A percentile compares a stretch with the other conserved stretches of the same genome.
Conservation (phyloP, 2,329 filamentous ascomycete species). For the Westerdykella sp. region DNA sequence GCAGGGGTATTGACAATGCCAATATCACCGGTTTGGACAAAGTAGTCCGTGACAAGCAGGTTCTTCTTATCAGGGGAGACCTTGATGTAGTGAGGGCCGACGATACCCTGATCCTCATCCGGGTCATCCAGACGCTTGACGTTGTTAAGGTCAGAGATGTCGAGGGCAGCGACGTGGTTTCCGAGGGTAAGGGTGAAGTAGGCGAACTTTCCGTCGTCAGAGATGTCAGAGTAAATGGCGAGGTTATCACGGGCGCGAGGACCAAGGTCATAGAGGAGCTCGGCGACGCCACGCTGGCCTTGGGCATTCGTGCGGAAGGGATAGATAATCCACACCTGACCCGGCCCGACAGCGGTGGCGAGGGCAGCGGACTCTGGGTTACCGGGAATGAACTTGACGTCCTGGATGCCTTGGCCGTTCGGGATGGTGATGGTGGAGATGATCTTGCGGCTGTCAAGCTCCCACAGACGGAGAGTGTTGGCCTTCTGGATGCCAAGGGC, state of each 20-base stretch:
- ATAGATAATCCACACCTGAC: slow-evolving; percentile 61
- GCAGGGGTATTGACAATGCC: slow-evolving; percentile 55
- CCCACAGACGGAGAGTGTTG: slow-evolving; percentile 56
- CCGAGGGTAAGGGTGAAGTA: slow-evolving; percentile 57
- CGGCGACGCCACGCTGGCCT: slow-evolving; percentile 53
- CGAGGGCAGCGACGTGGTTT: slow-evolving; percentile 57
- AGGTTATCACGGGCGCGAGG: slow-evolving; percentile 50
- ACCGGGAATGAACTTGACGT: slow-evolving; percentile 60
- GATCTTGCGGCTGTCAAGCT: slow-evolving; percentile 49
- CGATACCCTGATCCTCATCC: slow-evolving; percentile 52
- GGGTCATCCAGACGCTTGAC: slow-evolving; percentile 57
- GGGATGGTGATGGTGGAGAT: slow-evolving; percentile 57
- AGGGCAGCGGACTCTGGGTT: slow-evolving; percentile 54
- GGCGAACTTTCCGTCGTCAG: slow-evolving; percentile 51
- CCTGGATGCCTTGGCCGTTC: slow-evolving; percentile 54
- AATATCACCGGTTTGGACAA: slow-evolving; percentile 57
- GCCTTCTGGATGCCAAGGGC: slow-evolving; percentile 49
- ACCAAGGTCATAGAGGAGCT: slow-evolving; percentile 55
- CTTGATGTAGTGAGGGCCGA: slow-evolving; percentile 60
- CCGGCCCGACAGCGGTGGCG: slow-evolving; percentile 54
- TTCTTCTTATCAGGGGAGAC: slow-evolving; percentile 60
- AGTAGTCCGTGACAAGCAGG: slow-evolving; percentile 59
- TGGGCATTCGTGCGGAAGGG: slow-evolving; percentile 51
- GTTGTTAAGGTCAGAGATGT: slow-evolving; percentile 57
- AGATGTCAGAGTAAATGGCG: slow-evolving; percentile 57